Conservation (phyloP, 2,329 filamentous ascomycete genomes). For the Cladosporium cucumerinum region DNA sequence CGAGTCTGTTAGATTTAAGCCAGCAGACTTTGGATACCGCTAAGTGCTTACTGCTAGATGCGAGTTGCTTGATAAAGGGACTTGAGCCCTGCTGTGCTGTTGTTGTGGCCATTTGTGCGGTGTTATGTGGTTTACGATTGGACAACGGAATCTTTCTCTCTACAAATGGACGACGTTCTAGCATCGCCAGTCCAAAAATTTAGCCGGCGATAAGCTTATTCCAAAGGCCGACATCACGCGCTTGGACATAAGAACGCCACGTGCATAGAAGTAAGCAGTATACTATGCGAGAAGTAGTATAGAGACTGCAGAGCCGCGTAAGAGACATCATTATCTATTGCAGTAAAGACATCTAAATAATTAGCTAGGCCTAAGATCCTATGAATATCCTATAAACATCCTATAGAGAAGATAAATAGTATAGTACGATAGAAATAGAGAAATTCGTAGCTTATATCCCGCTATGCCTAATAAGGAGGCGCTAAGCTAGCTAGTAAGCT, state of each 20-base stretch:
- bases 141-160: neutral
- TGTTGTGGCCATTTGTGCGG: constrained; percentile 6
- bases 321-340: neutral
- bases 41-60: constrained; percentile 68
- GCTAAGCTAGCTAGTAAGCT: neutral
- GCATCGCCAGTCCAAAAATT: constrained; percentile 12
- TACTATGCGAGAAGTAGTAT: neutral
- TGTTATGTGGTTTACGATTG: constrained; percentile 4
- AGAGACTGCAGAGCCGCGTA: neutral
- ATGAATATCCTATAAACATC: neutral
- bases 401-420: neutral
- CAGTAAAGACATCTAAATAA: neutral
- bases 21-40: neutral
- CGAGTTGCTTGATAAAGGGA: constrained; percentile 78
- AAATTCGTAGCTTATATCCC: neutral
- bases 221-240: constrained; percentile 2
- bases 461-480: neutral
- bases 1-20: neutral
- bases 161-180: constrained; percentile 1
- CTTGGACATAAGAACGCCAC: neutral
- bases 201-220: constrained; percentile 7
- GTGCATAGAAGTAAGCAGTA: neutral
- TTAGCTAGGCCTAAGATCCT: no score
- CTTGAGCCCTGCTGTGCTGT: constrained; percentile 18
- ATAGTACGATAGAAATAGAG: neutral